Conservation (phyloP, 805 yeast species). For the Metschnikowia amazonensis region DNA sequence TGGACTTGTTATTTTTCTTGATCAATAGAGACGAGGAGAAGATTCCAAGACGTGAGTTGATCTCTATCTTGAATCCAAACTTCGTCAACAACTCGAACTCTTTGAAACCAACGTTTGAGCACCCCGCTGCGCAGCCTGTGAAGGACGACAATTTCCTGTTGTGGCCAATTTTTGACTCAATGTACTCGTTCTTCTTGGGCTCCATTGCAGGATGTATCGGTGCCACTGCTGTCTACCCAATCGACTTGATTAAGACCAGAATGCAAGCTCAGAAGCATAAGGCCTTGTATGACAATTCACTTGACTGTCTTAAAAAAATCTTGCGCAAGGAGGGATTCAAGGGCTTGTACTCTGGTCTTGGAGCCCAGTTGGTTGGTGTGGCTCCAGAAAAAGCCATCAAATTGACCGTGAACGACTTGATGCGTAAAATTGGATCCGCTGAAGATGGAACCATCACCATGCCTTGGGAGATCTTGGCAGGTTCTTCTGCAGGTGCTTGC, state of each 20-base stretch:
- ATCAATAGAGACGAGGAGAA: conserved; percentile 36
- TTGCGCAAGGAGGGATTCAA: conserved; percentile 69
- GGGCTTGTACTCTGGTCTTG: conserved; percentile 89
- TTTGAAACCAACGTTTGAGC: conserved; percentile 38
- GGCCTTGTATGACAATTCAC: conserved; percentile 68
- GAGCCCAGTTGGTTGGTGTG: conserved; percentile 93
- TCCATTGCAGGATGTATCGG: conserved; percentile 97
- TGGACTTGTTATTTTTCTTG: conserved; percentile 40
- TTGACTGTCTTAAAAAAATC: conserved; percentile 83
- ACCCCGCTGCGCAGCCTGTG: conserved; percentile 38
- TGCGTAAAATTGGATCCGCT: conserved; percentile 65
- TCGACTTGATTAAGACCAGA: conserved; percentile 91
- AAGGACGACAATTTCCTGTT: conserved; percentile 39
- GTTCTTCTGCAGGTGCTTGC: conserved; percentile 94
- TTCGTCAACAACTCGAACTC: conserved; percentile 34
- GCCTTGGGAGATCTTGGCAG: conserved; percentile 77
- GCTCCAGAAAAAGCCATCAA: conserved; percentile 98
- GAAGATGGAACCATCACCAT: conserved; percentile 39
- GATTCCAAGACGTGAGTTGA: conserved; percentile 40
- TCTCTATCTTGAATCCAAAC: conserved; percentile 56
- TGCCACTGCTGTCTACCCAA: conserved; percentile 96
- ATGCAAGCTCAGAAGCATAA: conserved; percentile 91
- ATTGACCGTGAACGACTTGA: conserved; percentile 86
- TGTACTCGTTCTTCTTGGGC: conserved; percentile 84
- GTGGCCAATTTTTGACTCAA: conserved; percentile 60